Percentiles rank a stretch among this genome's conserved stretches.
phyloP scores from a whole-genome alignment of 2,329 filamentous ascomycete genomes.

The Fusarium pseudonygamai region DNA sequence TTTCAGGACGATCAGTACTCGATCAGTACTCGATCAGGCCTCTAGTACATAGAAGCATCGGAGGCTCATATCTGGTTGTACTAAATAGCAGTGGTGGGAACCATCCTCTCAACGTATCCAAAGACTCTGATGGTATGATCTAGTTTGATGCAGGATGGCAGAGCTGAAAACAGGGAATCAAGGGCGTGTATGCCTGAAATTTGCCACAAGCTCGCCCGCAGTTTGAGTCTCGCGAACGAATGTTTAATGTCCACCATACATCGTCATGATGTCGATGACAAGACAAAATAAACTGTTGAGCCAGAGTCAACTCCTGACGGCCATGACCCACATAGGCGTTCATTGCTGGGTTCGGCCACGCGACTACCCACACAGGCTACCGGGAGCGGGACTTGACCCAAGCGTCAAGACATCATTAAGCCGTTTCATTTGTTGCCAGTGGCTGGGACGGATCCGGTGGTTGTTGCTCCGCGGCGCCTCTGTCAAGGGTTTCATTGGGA shows the following conservation, averaged over 20 bases:
- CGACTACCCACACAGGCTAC: conserved; percentile 41
- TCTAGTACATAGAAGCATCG: background rate
- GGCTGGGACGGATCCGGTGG: conserved; percentile 37
- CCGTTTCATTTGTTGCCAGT: conserved; percentile 37
- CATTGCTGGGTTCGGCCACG: conserved; percentile 40
- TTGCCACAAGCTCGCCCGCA: conserved; percentile 18
- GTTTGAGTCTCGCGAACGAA: background rate
- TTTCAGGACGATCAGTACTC: conserved; percentile 28
- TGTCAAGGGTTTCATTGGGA: conserved; percentile 20
- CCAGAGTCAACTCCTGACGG: conserved; percentile 36
- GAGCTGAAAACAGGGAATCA: background rate
- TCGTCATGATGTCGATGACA: conserved; percentile 11
- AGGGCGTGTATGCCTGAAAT: background rate
- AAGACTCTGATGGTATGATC: background rate
- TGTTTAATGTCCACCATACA: background rate
- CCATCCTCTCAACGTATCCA: background rate
- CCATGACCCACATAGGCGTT: conserved; percentile 27
- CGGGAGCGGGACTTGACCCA: conserved; percentile 37
- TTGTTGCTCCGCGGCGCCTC: conserved; percentile 22
- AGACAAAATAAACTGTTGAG: conserved; percentile 25
- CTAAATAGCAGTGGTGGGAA: background rate
- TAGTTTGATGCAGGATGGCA: background rate
- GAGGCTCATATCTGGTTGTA: background rate
- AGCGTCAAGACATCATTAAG: conserved; percentile 33
- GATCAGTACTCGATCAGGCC: conserved; percentile 17